Conservation (phyloP, 352 stramenopile genomes). For the Phytophthora boehmeriae region DNA sequence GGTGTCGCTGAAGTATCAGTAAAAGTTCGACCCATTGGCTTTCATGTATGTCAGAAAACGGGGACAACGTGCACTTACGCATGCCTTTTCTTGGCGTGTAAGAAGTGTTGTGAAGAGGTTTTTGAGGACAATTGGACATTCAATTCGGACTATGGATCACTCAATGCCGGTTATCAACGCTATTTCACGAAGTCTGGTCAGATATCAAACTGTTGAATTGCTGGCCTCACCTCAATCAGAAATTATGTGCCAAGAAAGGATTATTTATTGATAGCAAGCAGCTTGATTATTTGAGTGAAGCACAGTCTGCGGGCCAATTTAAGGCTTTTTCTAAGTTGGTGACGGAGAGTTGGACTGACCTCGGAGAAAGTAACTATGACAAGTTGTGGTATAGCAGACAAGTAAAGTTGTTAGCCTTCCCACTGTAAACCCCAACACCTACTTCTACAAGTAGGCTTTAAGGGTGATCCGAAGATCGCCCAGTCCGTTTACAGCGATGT, state of each 20-base stretch:
- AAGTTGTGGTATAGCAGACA: no score
- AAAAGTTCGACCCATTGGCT: slow-evolving; percentile 10
- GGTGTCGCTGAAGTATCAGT: background rate
- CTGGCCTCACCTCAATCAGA: slow-evolving; percentile 10
- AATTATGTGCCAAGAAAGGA: background rate
- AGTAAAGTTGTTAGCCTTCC: no score
- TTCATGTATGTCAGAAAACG: slow-evolving; percentile 14
- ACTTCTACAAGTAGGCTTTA: no score
- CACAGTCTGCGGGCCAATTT: background rate
- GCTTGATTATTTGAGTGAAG: slow-evolving; percentile 2
- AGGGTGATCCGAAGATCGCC: no score
- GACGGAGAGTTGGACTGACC: background rate
- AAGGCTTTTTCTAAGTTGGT: background rate
- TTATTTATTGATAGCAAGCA: background rate
- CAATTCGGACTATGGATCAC: slow-evolving; percentile 10
- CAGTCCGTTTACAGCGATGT: no score
- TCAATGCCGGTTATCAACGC: slow-evolving; percentile 6
- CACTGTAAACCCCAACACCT: no score
- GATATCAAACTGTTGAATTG: slow-evolving; percentile 11
- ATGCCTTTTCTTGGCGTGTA: background rate
- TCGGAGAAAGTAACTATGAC: slow-evolving; percentile 4
- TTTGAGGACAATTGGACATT: slow-evolving; percentile 3
- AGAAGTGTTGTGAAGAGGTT: background rate
- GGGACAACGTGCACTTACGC: background rate
- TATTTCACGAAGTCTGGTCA: slow-evolving; percentile 7